These are phyloP conservation scores for Trichosporon sp. DNA, from an alignment of 1,284 basidiomycete species.

Conservation along the genomic window DNA sequence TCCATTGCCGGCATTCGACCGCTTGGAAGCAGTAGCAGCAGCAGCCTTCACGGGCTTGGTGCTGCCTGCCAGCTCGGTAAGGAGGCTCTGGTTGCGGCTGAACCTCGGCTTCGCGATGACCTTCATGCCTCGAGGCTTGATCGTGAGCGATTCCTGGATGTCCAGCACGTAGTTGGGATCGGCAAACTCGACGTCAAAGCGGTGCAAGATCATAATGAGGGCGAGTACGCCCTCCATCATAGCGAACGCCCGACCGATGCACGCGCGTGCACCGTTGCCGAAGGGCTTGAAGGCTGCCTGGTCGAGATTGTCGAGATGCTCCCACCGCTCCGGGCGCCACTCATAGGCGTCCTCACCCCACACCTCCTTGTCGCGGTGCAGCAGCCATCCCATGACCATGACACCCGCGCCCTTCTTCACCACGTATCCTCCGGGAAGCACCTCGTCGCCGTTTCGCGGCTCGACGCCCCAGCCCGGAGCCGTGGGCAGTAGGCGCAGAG, in stretches of 20 bases:
- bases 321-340: slow-evolving; percentile 50
- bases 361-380: slow-evolving; percentile 50
- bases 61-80: not conserved
- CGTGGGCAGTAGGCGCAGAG: slow-evolving; percentile 50
- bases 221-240: slow-evolving; percentile 53
- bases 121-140: slow-evolving; percentile 52
- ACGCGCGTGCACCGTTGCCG: slow-evolving; percentile 29
- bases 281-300: slow-evolving; percentile 44
- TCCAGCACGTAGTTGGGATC: slow-evolving; percentile 51
- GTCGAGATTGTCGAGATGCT: slow-evolving; percentile 49
- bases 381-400: slow-evolving; percentile 38
- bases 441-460: slow-evolving; percentile 35
- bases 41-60: slow-evolving; percentile 27
- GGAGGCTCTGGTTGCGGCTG: not conserved
- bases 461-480: slow-evolving; percentile 36
- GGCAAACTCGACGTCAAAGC: slow-evolving; percentile 51
- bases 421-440: slow-evolving; percentile 44
- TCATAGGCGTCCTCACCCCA: slow-evolving; percentile 53
- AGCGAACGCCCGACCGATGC: slow-evolving; percentile 49
- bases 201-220: slow-evolving; percentile 49
- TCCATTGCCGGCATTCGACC: not conserved
- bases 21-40: slow-evolving; percentile 7
- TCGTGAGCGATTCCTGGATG: slow-evolving; percentile 51
- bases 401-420: slow-evolving; percentile 46
- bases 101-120: slow-evolving; percentile 24